phyloP scores from a whole-genome alignment of 495 filamentous ascomycete species.

The Hamigera avellanea region DNA sequence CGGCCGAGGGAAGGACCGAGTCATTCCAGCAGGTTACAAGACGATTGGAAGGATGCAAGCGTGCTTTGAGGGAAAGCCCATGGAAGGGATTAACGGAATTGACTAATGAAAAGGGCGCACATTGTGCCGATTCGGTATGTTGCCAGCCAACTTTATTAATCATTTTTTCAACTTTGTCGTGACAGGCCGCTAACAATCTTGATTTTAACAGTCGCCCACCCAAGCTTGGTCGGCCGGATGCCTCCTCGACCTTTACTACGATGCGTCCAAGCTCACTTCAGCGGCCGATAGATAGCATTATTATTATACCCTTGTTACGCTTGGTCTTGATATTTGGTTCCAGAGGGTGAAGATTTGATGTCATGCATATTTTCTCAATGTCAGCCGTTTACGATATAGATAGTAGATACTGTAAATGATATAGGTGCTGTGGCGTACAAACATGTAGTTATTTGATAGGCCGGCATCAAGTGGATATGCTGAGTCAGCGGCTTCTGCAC shows the following conservation, averaged over 20 bases:
- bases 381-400: too few relatives aligned
- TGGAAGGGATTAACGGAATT: conserved; percentile 95
- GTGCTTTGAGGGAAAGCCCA: conserved; percentile 58
- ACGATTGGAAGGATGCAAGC: conserved; percentile 68
- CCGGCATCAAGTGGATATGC: too few relatives aligned
- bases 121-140: conserved; percentile 81
- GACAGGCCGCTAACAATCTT: conserved; percentile 7
- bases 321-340: too few relatives aligned
- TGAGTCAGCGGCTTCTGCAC: conserved; percentile 1
- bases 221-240: conserved; percentile 94
- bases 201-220: conserved; percentile 56
- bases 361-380: too few relatives aligned
- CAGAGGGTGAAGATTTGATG: too few relatives aligned
- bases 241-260: conserved; percentile 88
- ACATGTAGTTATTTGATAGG: too few relatives aligned
- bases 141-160: conserved; percentile 2
- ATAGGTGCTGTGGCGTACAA: too few relatives aligned
- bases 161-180: conserved; percentile 1
- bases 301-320: too few relatives aligned
- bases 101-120: conserved; percentile 75
- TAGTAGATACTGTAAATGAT: too few relatives aligned
- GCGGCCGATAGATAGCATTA: background rate
- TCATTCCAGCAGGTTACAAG: conserved; percentile 88
- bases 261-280: conserved; percentile 43
- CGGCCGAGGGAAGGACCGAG: conserved; percentile 56